Conservation (phyloP, 805 yeast genomes). For the Metschnikowia sp. region DNA sequence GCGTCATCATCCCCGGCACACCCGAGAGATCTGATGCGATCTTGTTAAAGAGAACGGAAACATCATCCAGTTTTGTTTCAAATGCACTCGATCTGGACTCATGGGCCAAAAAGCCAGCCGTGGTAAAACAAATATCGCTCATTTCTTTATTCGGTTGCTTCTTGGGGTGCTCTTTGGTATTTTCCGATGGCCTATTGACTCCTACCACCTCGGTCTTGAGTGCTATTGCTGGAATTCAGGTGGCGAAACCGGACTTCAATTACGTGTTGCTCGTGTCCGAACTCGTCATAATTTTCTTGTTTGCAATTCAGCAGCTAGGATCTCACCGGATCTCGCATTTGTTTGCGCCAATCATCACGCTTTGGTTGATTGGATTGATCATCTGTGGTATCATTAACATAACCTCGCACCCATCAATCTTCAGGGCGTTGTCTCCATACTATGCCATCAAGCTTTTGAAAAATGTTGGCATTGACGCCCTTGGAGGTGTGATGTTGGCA, state of each 20-base stretch:
- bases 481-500: conserved; percentile 51
- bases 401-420: conserved; percentile 39
- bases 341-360: conserved; percentile 53
- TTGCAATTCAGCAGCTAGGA: conserved; percentile 48
- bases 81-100: conserved; percentile 14
- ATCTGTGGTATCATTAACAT: conserved; percentile 48
- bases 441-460: conserved; percentile 47
- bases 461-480: conserved; percentile 38
- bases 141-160: conserved; percentile 41
- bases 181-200: conserved; percentile 59
- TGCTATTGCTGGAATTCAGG: conserved; percentile 54
- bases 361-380: conserved; percentile 48
- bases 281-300: conserved; percentile 44
- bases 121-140: conserved; percentile 28
- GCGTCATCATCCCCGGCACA: conserved; percentile 42
- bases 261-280: conserved; percentile 49
- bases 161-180: conserved; percentile 53
- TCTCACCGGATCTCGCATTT: conserved; percentile 44
- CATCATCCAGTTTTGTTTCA: conserved; percentile 27
- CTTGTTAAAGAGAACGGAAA: conserved; percentile 35
- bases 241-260: conserved; percentile 45
- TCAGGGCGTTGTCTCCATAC: conserved; percentile 49
- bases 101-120: conserved; percentile 21
- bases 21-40: conserved; percentile 28
- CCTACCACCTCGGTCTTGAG: conserved; percentile 62